Percentiles rank a stretch among this genome's conserved stretches.
phyloP scores from a whole-genome alignment of 495 filamentous ascomycete species.

The Schizothecium vesticola region DNA sequence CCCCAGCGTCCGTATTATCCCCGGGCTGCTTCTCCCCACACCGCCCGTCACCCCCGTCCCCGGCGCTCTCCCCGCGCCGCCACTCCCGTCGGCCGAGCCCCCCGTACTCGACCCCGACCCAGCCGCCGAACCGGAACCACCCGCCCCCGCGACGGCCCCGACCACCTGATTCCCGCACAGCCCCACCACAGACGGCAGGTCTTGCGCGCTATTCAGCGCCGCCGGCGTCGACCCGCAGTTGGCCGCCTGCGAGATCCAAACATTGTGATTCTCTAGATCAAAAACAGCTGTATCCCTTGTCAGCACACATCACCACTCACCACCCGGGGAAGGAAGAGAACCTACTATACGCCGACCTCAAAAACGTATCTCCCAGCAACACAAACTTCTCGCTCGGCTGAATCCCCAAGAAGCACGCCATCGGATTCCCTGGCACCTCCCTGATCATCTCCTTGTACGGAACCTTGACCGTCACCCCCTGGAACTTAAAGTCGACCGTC shows the following conservation, averaged over 20 bases:
- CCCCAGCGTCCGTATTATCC: background rate
- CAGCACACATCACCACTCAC: background rate
- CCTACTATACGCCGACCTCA: constrained; percentile 76
- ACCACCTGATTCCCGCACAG: constrained; percentile 14
- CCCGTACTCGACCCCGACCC: background rate
- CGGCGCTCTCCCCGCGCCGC: background rate
- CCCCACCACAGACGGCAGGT: constrained; percentile 18
- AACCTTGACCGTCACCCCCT: constrained; percentile 62
- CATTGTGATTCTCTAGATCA: constrained; percentile 39
- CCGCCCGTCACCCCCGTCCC: background rate
- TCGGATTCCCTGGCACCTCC: constrained; percentile 41
- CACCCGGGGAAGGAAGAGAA: background rate
- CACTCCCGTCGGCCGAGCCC: background rate
- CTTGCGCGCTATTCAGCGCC: constrained; percentile 22
- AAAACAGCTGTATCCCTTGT: constrained; percentile 37
- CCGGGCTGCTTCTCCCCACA: background rate
- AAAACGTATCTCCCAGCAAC: constrained; percentile 87
- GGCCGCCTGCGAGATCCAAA: constrained; percentile 41
- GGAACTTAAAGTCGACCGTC: constrained; percentile 67
- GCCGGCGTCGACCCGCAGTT: constrained; percentile 41
- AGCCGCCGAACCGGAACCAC: constrained; percentile 5
- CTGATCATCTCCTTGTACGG: constrained; percentile 53
- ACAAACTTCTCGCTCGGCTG: constrained; percentile 55
- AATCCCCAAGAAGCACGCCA: constrained; percentile 72
- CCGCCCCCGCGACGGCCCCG: constrained; percentile 3